Evolutionary conservation across 805 yeast genomes (phyloP), one percentile per base, ranked within the genome.

Genomic region (Grigorovia humatica): DNA sequence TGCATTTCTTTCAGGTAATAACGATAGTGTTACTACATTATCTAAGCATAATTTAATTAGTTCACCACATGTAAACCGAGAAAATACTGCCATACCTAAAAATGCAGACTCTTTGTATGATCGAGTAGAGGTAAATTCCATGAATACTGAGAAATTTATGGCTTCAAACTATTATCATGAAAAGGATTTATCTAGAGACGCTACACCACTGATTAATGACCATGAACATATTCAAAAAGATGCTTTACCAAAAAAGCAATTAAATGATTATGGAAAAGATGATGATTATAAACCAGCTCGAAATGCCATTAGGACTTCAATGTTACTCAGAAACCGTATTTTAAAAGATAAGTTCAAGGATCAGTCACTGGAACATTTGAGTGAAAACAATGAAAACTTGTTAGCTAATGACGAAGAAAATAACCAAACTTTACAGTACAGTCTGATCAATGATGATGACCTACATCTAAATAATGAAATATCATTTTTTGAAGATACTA

Each of bases 231-330:
- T 18, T 18, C 6, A 7, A n/a, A 44, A 29, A 12, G 11, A 27
- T 29, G 9, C 29, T 13, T 19, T n/a, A 1, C 27, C 40, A 4
- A 27, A 15, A 8, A 35, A 17, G 4, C 18, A 29, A 11, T 30
- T 18, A 23, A 51, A 18, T 11, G 13, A 23, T 9, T 20, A 8
- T n/a, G 48, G 40, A 7, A 8, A 18, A 13, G 40, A 29, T 3
- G 29, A 44, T 12, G 32, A 23, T 38, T 18, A 40, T 7, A 23
- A 44, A 19, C 57, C 62, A 1, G 60, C 62, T 8, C 52, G 52
- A 7, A 55, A 51, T 43, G 61, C 63, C 0, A 58, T 60, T 9
- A 52, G 62, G 43, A 55, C 59, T 1, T 60, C 64, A 13, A 56
- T 54, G 46, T 49, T 55, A 18, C 45, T 57, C 27, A 48, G 43